phyloP scores from a whole-genome alignment of 208 protist genomes.

The Trypanosoma cruzi region DNA sequence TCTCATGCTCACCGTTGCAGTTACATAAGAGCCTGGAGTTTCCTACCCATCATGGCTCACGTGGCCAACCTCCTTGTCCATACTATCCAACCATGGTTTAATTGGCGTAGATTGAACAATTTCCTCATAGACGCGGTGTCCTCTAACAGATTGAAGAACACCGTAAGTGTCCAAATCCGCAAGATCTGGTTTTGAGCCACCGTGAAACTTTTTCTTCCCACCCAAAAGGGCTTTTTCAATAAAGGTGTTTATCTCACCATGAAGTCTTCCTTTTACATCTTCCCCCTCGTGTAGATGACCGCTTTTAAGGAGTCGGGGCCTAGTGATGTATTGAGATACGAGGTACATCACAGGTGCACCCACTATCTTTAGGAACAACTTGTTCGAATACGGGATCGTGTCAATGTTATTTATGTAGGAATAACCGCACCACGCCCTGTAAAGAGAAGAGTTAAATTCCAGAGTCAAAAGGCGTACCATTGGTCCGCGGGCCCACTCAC shows the following conservation, averaged over 20 bases:
- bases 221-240: conserved; percentile 59
- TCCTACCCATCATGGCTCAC: conserved; percentile 16
- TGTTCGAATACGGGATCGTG: conserved; percentile 86
- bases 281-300: conserved; percentile 64
- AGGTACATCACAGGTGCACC: conserved; percentile 92
- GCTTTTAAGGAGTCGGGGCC: conserved; percentile 68
- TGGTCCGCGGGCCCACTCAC: conserved; percentile 76
- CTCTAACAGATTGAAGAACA: conserved; percentile 85
- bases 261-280: conserved; percentile 53
- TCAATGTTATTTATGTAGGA: conserved; percentile 90
- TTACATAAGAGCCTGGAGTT: background rate
- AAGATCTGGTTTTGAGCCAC: conserved; percentile 81
- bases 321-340: conserved; percentile 72
- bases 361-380: conserved; percentile 89
- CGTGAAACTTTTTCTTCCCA: conserved; percentile 75
- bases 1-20: background rate
- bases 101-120: conserved; percentile 65
- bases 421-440: conserved; percentile 78
- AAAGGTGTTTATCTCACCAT: conserved; percentile 76
- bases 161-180: conserved; percentile 91
- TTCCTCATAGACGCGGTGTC: conserved; percentile 84
- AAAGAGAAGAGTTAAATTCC: conserved; percentile 81
- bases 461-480: conserved; percentile 85
- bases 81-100: conserved; percentile 60
- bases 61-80: conserved; percentile 50